phyloP scores from a whole-genome alignment of 805 yeast genomes.

The Osmozyma mogii region DNA sequence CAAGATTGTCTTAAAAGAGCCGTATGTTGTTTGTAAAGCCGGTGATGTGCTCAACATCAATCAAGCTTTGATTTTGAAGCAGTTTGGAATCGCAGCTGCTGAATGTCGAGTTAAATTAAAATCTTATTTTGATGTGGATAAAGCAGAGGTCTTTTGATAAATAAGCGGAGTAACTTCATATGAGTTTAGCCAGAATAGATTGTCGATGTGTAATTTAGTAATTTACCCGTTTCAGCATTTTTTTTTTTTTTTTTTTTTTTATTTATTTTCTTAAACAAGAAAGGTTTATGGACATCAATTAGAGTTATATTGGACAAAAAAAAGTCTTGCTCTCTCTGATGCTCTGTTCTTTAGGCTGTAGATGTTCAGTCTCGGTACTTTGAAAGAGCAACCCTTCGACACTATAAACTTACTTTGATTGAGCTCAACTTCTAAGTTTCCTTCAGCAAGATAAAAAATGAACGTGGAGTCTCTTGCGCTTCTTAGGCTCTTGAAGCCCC shows the following conservation, averaged over 20 bases:
- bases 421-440: slow-evolving; percentile 60
- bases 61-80: slow-evolving; percentile 86
- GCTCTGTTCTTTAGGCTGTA: slow-evolving; percentile 65
- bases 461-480: slow-evolving; percentile 61
- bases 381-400: slow-evolving; percentile 68
- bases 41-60: slow-evolving; percentile 82
- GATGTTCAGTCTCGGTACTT: slow-evolving; percentile 69
- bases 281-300: too few relatives aligned
- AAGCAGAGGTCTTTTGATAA: slow-evolving; percentile 20
- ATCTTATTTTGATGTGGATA: slow-evolving; percentile 72
- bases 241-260: too few relatives aligned
- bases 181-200: too few relatives aligned
- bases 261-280: too few relatives aligned
- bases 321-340: slow-evolving; percentile 48
- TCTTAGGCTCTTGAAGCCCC: slow-evolving; percentile 52
- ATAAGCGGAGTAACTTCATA: too few relatives aligned
- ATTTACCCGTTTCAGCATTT: too few relatives aligned
- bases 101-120: slow-evolving; percentile 76
- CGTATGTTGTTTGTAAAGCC: slow-evolving; percentile 69
- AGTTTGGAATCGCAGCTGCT: slow-evolving; percentile 91
- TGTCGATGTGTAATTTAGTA: too few relatives aligned
- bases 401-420: slow-evolving; percentile 53
- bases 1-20: slow-evolving; percentile 68
- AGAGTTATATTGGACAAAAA: slow-evolving; percentile 79
- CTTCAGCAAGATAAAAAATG: slow-evolving; percentile 68